Percentiles rank a stretch among this genome's conserved stretches.
Conservation (phyloP, 352 stramenopile genomes). For the Pythium plurisporium region DNA sequence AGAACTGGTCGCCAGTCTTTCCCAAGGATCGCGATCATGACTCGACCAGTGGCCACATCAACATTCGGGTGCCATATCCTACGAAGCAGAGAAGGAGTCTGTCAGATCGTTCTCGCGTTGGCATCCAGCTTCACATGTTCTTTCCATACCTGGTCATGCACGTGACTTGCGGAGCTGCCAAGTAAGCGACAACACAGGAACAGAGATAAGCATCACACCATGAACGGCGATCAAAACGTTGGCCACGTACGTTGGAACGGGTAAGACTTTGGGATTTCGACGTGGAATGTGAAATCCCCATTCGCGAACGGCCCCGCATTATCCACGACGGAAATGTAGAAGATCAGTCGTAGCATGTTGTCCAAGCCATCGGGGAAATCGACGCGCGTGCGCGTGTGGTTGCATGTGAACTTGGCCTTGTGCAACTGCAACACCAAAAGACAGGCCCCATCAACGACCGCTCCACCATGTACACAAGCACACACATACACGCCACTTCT, state of each 20-base stretch:
- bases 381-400: slow-evolving; percentile 68
- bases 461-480: background rate
- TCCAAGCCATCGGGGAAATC: slow-evolving; percentile 78
- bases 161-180: slow-evolving; percentile 60
- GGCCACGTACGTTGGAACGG: slow-evolving; percentile 69
- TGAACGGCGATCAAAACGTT: no score
- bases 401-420: slow-evolving; percentile 79
- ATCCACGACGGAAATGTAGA: slow-evolving; percentile 76
- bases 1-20: slow-evolving; percentile 83
- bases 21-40: slow-evolving; percentile 85
- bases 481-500: background rate
- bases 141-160: slow-evolving; percentile 55
- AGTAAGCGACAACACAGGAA: background rate
- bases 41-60: slow-evolving; percentile 60
- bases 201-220: background rate
- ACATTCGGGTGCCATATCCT: slow-evolving; percentile 87
- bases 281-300: slow-evolving; percentile 82
- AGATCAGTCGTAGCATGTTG: slow-evolving; percentile 80
- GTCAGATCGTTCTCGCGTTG: no score
- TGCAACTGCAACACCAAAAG: slow-evolving; percentile 40
- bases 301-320: slow-evolving; percentile 72
- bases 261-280: slow-evolving; percentile 86
- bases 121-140: background rate
- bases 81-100: background rate
- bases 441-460: background rate